A percentile compares a stretch with the other conserved stretches of the same genome.
phyloP scores from a whole-genome alignment of 257 asterid species.

The Verbascum thapsus region DNA sequence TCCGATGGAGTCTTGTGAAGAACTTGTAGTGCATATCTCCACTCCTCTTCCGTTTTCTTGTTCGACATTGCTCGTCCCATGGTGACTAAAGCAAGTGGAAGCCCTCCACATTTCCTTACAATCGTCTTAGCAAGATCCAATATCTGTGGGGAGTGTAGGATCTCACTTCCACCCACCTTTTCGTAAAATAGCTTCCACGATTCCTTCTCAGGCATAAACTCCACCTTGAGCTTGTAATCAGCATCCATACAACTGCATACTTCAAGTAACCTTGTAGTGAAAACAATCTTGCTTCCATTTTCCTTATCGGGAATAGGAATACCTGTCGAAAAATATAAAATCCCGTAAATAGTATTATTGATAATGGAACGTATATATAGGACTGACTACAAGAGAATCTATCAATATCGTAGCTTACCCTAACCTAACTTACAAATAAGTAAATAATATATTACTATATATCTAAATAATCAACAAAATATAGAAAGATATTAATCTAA shows the following conservation, averaged over 20 bases:
- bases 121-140: constrained; percentile 36
- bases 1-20: constrained; percentile 48
- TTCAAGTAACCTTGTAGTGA: constrained; percentile 47
- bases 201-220: constrained; percentile 39
- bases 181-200: constrained; percentile 48
- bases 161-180: constrained; percentile 39
- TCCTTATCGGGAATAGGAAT: constrained; percentile 40
- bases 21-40: constrained; percentile 44
- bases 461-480: too few species aligned
- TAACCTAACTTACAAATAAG: too few species aligned
- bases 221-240: constrained; percentile 44
- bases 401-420: too few species aligned
- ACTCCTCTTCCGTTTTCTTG: constrained; percentile 42
- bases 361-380: too few species aligned
- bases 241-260: constrained; percentile 55
- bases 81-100: constrained; percentile 54
- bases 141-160: constrained; percentile 28
- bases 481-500: too few species aligned
- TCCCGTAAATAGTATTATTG: too few species aligned
- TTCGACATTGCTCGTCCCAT: constrained; percentile 55
- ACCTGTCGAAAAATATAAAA: too few species aligned
- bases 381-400: too few species aligned
- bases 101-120: constrained; percentile 54
- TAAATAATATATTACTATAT: too few species aligned
- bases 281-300: constrained; percentile 46